phyloP scores from a whole-genome alignment of 495 filamentous ascomycete genomes.

The Elaphomyces granulatus region DNA sequence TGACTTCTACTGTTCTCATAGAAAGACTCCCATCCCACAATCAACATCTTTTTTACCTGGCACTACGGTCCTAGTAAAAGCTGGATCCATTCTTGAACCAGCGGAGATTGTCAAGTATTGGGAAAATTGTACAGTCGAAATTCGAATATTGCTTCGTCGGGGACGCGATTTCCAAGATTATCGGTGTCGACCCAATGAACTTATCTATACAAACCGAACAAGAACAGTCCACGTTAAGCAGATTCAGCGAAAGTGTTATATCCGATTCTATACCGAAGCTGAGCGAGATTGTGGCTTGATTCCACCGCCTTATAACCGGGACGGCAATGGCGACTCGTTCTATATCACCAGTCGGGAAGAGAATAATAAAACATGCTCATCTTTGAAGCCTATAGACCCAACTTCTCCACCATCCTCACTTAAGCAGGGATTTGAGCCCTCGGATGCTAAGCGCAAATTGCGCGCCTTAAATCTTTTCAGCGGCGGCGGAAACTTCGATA shows the following conservation, averaged over 20 bases:
- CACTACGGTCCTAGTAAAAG: neutral
- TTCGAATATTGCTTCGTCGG: constrained; percentile 34
- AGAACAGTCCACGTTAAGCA: constrained; percentile 20
- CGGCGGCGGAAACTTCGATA: constrained; percentile 58
- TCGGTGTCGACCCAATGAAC: constrained; percentile 44
- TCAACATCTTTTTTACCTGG: neutral
- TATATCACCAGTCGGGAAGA: constrained; percentile 34
- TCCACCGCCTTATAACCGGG: constrained; percentile 45
- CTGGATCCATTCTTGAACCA: neutral
- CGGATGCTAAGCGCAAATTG: constrained; percentile 17
- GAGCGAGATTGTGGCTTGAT: constrained; percentile 25
- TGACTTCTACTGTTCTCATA: constrained; percentile 20
- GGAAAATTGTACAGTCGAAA: constrained; percentile 10
- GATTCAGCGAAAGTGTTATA: constrained; percentile 40
- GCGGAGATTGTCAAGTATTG: neutral
- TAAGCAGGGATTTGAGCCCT: constrained; percentile 42
- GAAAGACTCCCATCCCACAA: neutral
- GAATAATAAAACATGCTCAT: constrained; percentile 9
- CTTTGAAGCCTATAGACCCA: constrained; percentile 1
- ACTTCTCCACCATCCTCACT: constrained; percentile 19
- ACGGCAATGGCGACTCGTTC: constrained; percentile 49
- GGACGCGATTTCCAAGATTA: constrained; percentile 21
- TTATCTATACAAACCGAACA: constrained; percentile 41
- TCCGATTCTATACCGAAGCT: constrained; percentile 37
- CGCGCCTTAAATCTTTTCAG: constrained; percentile 55